Evolutionary conservation across 1,284 basidiomycete species (phyloP), one percentile per base, ranked within the genome.

Genomic region (Bondarzewia mesenterica): DNA sequence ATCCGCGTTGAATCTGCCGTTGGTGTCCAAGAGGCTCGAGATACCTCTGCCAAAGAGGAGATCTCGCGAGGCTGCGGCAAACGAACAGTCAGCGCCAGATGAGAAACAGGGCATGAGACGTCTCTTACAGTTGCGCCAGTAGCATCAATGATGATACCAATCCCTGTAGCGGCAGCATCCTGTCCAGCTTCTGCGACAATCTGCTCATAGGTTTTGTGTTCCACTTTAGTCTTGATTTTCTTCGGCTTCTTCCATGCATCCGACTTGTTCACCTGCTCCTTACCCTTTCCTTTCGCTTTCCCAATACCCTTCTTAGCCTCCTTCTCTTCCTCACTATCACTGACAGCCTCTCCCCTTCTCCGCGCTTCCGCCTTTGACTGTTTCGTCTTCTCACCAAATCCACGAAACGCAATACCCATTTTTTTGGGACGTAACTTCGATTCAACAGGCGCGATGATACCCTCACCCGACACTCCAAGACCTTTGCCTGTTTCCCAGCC

Each of bases 121-220:
- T 12, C 18, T 66, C 85, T 52, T 62, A 93, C 90, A 57, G 89
- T 89, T 50, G 89, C 88, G 37, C 93, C 89, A 14, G 91, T 89
- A n/a, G 93, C 89, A 65, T 98, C 94, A 47, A 96, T 87, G 27
- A 98, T 93, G 56, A 85, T 80, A 2, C 91, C 93, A 42, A 93
- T 64, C 1, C 82, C 81, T 3, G 81, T 57, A 4, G 69, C 57
- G 3, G 73, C 68, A 18, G 58, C 52, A 32, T 82, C 77, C 52
- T 77, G 72, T 0, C 85, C 88, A 18, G 86, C 82, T 62, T 94
- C 93, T 3, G 87, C 86, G 41, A 97, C 63, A 49, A 97, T 89
- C 64, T 98, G 81, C 64, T 98, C 94, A 60, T 96, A 97, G 0
- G 92, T 93, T 73, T 93, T 94, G 70, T 95, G 91, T 60, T 93